A percentile compares a stretch with the other conserved stretches of the same genome.
Conservation (phyloP, 2,329 filamentous ascomycete genomes). For the Emydomyces testavorans region DNA sequence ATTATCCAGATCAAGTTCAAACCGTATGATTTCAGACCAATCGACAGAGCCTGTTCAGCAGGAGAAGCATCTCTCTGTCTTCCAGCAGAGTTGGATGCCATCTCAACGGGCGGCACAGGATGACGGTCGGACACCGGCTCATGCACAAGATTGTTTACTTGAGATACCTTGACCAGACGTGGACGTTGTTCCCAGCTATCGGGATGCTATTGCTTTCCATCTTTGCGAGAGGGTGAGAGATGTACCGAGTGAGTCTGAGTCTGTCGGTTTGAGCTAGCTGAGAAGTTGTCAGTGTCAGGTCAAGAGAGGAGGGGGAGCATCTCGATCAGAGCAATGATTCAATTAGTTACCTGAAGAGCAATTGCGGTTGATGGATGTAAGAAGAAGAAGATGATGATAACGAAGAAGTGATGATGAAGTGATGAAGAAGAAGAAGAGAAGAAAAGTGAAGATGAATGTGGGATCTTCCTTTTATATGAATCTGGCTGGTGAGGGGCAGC, state of each 20-base stretch:
- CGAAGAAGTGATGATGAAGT: not conserved
- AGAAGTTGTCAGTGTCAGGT: not conserved
- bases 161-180: slow-evolving; percentile 40
- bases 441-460: not conserved
- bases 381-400: not conserved
- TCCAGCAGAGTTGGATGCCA: slow-evolving; percentile 7
- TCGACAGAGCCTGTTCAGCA: slow-evolving; percentile 11
- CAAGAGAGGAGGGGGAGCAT: not conserved
- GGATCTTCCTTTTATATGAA: not conserved
- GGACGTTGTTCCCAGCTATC: slow-evolving; percentile 30
- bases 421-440: not conserved
- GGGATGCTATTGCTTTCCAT: slow-evolving; percentile 32
- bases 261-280: not conserved
- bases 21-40: slow-evolving; percentile 68
- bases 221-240: slow-evolving; percentile 17
- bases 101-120: slow-evolving; percentile 16
- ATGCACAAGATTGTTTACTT: slow-evolving; percentile 42
- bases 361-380: not conserved
- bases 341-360: slow-evolving; percentile 7
- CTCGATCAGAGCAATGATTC: not conserved
- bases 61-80: slow-evolving; percentile 11
- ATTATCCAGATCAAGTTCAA: slow-evolving; percentile 97
- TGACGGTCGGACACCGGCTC: slow-evolving; percentile 51
- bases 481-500: not conserved
- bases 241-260: slow-evolving; percentile 16